A percentile compares a stretch with the other conserved stretches of the same genome.
Evolutionary conservation across 176 grass and related monocot species (phyloP).

Genomic region (Phoenix dactylifera): DNA sequence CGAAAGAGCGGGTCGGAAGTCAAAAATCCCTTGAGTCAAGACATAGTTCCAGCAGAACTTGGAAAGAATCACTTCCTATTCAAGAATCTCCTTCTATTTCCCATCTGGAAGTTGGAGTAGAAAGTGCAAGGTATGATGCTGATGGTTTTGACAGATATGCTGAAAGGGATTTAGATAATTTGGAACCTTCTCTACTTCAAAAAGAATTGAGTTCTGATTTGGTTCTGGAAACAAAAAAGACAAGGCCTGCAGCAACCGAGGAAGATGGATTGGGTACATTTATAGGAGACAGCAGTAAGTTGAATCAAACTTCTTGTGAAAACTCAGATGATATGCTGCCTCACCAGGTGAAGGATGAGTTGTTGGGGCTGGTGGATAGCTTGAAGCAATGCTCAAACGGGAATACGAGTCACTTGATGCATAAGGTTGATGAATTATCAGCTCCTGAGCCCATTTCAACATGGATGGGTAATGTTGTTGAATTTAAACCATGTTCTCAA

Average conservation of each 20-base stretch:
- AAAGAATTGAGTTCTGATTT: background rate
- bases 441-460: conserved; percentile 6
- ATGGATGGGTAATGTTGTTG: conserved; percentile 16
- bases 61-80: conserved; percentile 9
- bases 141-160: background rate
- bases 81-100: conserved; percentile 8
- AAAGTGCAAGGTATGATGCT: conserved; percentile 1
- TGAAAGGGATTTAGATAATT: conserved; percentile 3
- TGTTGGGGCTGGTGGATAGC: too few species aligned
- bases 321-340: conserved; percentile 15
- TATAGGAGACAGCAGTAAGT: background rate
- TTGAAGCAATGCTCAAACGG: too few species aligned
- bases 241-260: background rate
- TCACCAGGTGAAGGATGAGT: conserved; percentile 16
- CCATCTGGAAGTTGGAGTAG: background rate
- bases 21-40: conserved; percentile 14
- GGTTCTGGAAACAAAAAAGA: conserved; percentile 16
- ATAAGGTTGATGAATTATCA: too few species aligned
- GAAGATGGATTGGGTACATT: conserved; percentile 15
- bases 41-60: conserved; percentile 12
- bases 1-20: conserved; percentile 22
- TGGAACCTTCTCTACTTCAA: background rate
- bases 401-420: too few species aligned
- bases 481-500: conserved; percentile 31
- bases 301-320: conserved; percentile 9